phyloP scores from a whole-genome alignment of 1,284 basidiomycete genomes.

The Naganishia sp. region DNA sequence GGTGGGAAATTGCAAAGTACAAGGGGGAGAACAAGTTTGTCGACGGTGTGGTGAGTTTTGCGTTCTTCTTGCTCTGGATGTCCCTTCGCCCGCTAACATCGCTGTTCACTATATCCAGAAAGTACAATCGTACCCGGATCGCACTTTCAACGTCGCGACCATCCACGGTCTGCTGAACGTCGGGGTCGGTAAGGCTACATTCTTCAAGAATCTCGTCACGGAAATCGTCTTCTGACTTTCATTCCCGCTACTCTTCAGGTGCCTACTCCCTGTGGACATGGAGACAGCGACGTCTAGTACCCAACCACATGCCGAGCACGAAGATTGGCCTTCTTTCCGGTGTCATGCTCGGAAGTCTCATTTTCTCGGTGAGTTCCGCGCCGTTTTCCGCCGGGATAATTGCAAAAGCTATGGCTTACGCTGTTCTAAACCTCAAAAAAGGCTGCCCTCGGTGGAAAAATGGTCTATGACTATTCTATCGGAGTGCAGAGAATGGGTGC shows the following conservation, averaged over 20 bases:
- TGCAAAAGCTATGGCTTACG: background rate
- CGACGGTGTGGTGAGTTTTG: conserved; percentile 29
- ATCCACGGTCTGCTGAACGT: conserved; percentile 30
- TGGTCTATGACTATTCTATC: conserved; percentile 16
- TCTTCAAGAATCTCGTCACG: background rate
- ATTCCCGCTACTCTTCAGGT: conserved; percentile 2
- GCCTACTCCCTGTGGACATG: conserved; percentile 30
- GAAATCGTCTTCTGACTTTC: background rate
- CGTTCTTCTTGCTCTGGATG: background rate
- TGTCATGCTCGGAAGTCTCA: conserved; percentile 15
- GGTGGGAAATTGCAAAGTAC: conserved; percentile 32
- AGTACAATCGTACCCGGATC: conserved; percentile 26
- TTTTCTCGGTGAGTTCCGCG: conserved; percentile 9
- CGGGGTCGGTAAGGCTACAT: conserved; percentile 19
- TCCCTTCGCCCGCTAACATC: background rate
- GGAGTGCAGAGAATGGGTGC: conserved; percentile 31
- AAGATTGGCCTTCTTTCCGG: conserved; percentile 21
- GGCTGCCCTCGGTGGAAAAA: background rate
- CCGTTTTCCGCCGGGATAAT: background rate
- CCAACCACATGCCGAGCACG: conserved; percentile 29
- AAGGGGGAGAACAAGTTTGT: conserved; percentile 30
- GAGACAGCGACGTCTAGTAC: conserved; percentile 20
- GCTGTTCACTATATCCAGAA: background rate
- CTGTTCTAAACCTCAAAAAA: no score
- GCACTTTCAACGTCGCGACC: conserved; percentile 27